Conservation (phyloP, 1,139 yeast species). For the Candida sanyaensis region DNA sequence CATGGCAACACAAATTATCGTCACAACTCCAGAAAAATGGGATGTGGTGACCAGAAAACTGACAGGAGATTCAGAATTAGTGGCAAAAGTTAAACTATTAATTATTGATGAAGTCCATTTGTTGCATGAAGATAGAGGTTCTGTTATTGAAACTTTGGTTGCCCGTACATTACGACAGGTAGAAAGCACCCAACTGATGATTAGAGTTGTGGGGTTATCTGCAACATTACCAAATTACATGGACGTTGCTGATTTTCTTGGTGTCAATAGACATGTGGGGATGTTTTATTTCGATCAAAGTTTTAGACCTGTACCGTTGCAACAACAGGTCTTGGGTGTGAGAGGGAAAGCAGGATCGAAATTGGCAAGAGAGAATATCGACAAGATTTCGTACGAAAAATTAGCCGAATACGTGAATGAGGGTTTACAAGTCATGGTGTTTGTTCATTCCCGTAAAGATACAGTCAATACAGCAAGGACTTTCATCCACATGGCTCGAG, state of each 20-base stretch:
- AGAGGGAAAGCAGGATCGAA: constrained; percentile 73
- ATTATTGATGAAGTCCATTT: constrained; percentile 97
- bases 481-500: constrained; percentile 69
- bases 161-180: constrained; percentile 95
- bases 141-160: constrained; percentile 93
- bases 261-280: constrained; percentile 87
- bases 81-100: constrained; percentile 77
- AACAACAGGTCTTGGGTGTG: constrained; percentile 87
- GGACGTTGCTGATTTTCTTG: constrained; percentile 94
- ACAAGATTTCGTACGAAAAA: constrained; percentile 75
- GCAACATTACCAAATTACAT: constrained; percentile 93
- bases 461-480: constrained; percentile 81
- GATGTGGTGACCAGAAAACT: constrained; percentile 95
- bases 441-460: constrained; percentile 94
- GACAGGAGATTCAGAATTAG: constrained; percentile 82
- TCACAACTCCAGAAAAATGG: constrained; percentile 99
- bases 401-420: constrained; percentile 62
- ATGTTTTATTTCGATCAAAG: constrained; percentile 93
- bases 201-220: constrained; percentile 92
- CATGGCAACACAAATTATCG: constrained; percentile 82
- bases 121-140: constrained; percentile 96
- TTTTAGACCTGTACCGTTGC: constrained; percentile 91
- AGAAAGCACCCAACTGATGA: constrained; percentile 91
- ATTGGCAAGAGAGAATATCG: constrained; percentile 76
- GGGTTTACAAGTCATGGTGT: constrained; percentile 94